A percentile compares a stretch with the other conserved stretches of the same genome.
Evolutionary conservation across 2,329 filamentous ascomycete genomes (phyloP).

Genomic region (Phyllosticta citrichinensis): DNA sequence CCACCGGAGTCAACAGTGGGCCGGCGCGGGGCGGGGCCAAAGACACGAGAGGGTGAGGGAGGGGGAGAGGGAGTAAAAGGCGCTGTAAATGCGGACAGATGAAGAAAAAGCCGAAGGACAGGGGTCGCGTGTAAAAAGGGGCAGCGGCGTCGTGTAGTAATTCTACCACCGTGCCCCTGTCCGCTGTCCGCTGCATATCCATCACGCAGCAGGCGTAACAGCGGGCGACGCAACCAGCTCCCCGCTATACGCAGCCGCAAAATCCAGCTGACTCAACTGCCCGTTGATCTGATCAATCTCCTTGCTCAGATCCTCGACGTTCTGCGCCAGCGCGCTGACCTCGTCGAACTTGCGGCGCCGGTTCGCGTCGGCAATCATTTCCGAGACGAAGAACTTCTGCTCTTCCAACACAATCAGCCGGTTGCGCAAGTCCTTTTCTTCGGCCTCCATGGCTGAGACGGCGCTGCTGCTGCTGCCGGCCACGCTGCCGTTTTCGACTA

Average conservation of each 20-base stretch:
- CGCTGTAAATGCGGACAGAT: not conserved
- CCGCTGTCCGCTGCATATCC: too few species aligned
- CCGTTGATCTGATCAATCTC: constrained; percentile 62
- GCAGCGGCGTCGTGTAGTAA: not conserved
- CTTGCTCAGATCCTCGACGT: constrained; percentile 68
- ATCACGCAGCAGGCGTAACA: not conserved
- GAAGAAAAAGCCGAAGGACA: not conserved
- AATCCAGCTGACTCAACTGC: constrained; percentile 59
- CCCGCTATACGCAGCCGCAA: constrained; percentile 40
- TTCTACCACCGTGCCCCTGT: not conserved
- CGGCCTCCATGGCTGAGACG: constrained; percentile 61
- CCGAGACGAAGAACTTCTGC: constrained; percentile 78
- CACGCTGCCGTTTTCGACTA: constrained; percentile 42
- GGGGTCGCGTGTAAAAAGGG: not conserved
- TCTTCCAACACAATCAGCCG: constrained; percentile 78
- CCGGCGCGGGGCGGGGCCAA: not conserved
- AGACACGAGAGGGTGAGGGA: not conserved
- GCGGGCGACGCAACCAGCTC: constrained; percentile 17
- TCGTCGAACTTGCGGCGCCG: constrained; percentile 76
- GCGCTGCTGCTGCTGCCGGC: constrained; percentile 43
- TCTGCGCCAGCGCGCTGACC: constrained; percentile 66
- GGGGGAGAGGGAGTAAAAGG: not conserved
- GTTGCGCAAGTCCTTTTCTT: constrained; percentile 75
- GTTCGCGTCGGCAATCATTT: constrained; percentile 72
- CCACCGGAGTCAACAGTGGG: not conserved